Evolutionary conservation across 176 grass and related monocot genomes (phyloP).

Genomic region (Eragrostis curvula): DNA sequence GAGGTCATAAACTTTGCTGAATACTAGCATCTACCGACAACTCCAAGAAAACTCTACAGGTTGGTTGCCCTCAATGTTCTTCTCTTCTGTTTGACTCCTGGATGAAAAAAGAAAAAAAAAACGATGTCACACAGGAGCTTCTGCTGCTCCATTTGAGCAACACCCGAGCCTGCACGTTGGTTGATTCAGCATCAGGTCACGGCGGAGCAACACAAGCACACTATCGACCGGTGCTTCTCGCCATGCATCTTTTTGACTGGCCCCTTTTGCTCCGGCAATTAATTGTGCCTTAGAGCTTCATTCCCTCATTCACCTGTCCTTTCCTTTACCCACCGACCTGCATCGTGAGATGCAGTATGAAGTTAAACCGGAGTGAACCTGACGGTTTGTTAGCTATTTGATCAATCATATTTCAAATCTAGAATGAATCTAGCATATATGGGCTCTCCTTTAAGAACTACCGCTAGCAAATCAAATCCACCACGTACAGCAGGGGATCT

Average conservation of each 20-base stretch:
- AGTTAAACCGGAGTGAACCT: background rate
- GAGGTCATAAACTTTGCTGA: no score
- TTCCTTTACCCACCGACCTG: conserved; percentile 37
- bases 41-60: background rate
- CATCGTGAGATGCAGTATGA: background rate
- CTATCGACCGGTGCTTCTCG: conserved; percentile 38
- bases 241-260: background rate
- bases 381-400: background rate
- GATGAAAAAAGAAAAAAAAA: conserved; percentile 47
- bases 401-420: background rate
- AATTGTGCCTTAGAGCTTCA: conserved; percentile 44
- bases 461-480: conserved; percentile 19
- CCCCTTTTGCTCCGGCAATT: conserved; percentile 38
- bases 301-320: conserved; percentile 64
- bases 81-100: conserved; percentile 53
- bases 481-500: background rate
- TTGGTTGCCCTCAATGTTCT: conserved; percentile 9
- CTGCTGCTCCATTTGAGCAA: conserved; percentile 47
- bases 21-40: background rate
- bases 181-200: conserved; percentile 49
- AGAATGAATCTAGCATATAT: background rate
- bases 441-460: background rate
- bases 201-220: background rate
- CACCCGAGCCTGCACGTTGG: conserved; percentile 6
- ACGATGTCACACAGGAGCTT: conserved; percentile 67